Percentiles rank a stretch among this genome's conserved stretches.
Conservation (phyloP, 2,329 filamentous ascomycete genomes). For the Pezicula neosporulosa region DNA sequence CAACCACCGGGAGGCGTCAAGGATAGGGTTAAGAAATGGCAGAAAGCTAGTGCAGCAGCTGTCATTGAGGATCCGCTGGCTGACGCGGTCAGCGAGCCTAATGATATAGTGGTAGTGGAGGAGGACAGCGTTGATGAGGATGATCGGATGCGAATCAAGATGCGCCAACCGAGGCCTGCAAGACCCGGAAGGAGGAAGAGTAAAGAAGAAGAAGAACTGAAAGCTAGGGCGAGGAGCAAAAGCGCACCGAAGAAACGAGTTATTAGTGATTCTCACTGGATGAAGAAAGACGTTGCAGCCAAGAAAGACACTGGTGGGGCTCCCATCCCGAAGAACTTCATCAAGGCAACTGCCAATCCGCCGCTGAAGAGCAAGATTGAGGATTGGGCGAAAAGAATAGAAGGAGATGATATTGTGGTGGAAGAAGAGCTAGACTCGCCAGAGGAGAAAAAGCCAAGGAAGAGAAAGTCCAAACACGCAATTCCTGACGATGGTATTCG, state of each 20-base stretch:
- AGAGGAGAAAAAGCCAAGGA: slow-evolving; percentile 3
- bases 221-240: slow-evolving; percentile 17
- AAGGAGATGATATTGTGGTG: slow-evolving; percentile 3
- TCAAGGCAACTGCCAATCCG: slow-evolving; percentile 51
- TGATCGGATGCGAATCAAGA: slow-evolving; percentile 49
- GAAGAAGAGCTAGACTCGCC: slow-evolving; percentile 1
- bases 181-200: slow-evolving; percentile 14
- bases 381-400: slow-evolving; percentile 48
- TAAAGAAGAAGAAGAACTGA: slow-evolving; percentile 27
- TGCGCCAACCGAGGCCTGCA: slow-evolving; percentile 4
- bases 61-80: slow-evolving; percentile 51
- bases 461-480: slow-evolving; percentile 15
- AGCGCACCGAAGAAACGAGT: slow-evolving; percentile 77
- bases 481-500: slow-evolving; percentile 37
- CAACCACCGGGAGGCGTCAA: slow-evolving; percentile 66
- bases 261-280: slow-evolving; percentile 90
- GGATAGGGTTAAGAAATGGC: slow-evolving; percentile 81
- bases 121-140: slow-evolving; percentile 53
- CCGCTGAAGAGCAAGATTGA: slow-evolving; percentile 56
- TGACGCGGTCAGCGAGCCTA: slow-evolving; percentile 48
- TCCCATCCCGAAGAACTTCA: slow-evolving; percentile 54
- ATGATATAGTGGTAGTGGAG: slow-evolving; percentile 56
- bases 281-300: slow-evolving; percentile 28
- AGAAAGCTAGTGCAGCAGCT: slow-evolving; percentile 70
- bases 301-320: slow-evolving; percentile 44